Conservation (phyloP, 2,329 filamentous ascomycete species). For the Penicillium glabrum region DNA sequence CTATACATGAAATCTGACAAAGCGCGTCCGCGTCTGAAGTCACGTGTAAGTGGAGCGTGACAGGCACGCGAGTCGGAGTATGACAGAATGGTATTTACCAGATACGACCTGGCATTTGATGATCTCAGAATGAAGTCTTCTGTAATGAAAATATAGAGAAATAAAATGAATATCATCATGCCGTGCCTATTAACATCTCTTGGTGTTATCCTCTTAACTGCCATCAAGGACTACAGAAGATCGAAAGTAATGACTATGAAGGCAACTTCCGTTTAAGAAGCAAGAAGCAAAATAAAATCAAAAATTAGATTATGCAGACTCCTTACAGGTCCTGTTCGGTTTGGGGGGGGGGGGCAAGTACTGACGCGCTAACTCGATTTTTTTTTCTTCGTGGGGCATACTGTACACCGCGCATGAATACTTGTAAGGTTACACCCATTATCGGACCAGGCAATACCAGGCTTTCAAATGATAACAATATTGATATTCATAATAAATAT, state of each 20-base stretch:
- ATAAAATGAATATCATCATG: background rate
- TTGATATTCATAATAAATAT: too few species aligned
- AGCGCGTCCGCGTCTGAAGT: slow-evolving; percentile 22
- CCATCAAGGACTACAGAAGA: too few species aligned
- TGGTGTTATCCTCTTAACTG: too few species aligned
- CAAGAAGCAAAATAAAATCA: background rate
- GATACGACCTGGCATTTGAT: background rate
- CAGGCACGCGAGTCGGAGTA: slow-evolving; percentile 7
- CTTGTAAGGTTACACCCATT: background rate
- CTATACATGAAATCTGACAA: slow-evolving; percentile 12
- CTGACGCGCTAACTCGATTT: background rate
- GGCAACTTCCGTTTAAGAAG: background rate
- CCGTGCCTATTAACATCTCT: background rate
- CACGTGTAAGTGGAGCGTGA: slow-evolving; percentile 19
- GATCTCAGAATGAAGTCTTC: background rate
- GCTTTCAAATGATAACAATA: too few species aligned
- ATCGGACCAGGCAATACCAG: too few species aligned
- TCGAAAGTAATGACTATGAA: background rate
- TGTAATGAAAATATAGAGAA: background rate
- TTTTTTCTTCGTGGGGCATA: background rate
- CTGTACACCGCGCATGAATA: background rate
- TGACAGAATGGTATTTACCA: slow-evolving; percentile 9
- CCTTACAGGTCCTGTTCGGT: background rate
- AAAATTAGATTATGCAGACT: background rate
- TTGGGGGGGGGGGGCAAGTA: background rate